Evolutionary conservation across 352 stramenopile species (phyloP).

Genomic region (Pythium periplocum): DNA sequence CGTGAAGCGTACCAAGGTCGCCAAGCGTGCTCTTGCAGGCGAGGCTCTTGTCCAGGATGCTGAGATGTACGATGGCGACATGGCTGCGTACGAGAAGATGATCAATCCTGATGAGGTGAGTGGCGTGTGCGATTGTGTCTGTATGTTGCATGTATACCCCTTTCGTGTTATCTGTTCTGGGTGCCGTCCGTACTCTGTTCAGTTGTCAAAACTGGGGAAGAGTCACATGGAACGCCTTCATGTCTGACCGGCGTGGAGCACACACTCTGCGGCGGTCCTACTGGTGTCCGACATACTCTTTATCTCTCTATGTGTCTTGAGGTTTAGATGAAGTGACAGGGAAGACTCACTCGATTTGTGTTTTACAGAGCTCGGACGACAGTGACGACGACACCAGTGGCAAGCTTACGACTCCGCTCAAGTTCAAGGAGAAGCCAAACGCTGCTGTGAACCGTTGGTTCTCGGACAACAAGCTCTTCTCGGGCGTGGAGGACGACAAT

Average conservation of each 20-base stretch:
- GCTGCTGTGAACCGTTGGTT: constrained; percentile 81
- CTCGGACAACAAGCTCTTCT: constrained; percentile 79
- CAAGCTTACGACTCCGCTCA: constrained; percentile 64
- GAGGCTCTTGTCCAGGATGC: constrained; percentile 75
- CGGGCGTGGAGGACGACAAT: constrained; percentile 54
- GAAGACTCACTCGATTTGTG: constrained; percentile 6
- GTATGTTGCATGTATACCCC: constrained; percentile 33
- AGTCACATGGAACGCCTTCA: constrained; percentile 59
- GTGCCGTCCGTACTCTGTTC: constrained; percentile 83
- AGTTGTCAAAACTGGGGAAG: constrained; percentile 91
- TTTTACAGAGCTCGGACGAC: constrained; percentile 76
- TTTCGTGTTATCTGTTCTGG: constrained; percentile 91
- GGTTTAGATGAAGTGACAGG: too few species aligned
- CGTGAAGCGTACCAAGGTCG: constrained; percentile 82
- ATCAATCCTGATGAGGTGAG: constrained; percentile 84
- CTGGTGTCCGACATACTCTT: constrained; percentile 56
- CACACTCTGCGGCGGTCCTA: constrained; percentile 57
- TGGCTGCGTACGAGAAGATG: constrained; percentile 79
- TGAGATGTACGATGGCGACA: constrained; percentile 80
- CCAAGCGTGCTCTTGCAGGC: constrained; percentile 75
- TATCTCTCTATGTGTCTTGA: background rate
- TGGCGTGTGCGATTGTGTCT: constrained; percentile 19
- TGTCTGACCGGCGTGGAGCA: constrained; percentile 67
- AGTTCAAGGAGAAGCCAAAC: constrained; percentile 74
- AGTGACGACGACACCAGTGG: constrained; percentile 39